Evolutionary conservation across 768 basidiomycete genomes (phyloP).

Genomic region (Pleurotus salmoneostramineus): DNA sequence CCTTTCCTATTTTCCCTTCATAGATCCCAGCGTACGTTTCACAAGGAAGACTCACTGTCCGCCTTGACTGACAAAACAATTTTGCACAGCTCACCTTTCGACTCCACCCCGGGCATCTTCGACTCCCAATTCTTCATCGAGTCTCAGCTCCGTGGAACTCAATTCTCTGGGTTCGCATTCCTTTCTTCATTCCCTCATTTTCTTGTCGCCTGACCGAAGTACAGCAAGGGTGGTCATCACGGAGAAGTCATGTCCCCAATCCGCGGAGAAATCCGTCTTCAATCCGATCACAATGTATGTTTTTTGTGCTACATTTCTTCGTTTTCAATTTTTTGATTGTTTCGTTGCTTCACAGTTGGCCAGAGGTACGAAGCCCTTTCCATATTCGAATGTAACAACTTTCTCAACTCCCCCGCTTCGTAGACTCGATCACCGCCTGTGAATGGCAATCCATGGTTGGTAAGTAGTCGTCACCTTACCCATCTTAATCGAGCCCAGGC

Average conservation of each 20-base stretch:
- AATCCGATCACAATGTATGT: slow-evolving; percentile 31
- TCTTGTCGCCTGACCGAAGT: slow-evolving; percentile 4
- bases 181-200: not conserved
- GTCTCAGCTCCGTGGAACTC: slow-evolving; percentile 37
- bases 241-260: slow-evolving; percentile 24
- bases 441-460: slow-evolving; percentile 40
- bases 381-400: not conserved
- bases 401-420: not conserved
- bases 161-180: slow-evolving; percentile 31
- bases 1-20: not conserved
- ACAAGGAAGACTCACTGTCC: not conserved
- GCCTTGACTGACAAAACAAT: not conserved
- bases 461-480: slow-evolving; percentile 12
- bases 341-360: slow-evolving; percentile 19
- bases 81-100: slow-evolving; percentile 32
- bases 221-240: slow-evolving; percentile 29
- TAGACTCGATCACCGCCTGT: slow-evolving; percentile 43
- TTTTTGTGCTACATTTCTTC: not conserved
- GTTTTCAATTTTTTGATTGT: not conserved
- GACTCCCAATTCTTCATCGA: slow-evolving; percentile 46
- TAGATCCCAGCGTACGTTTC: not conserved
- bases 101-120: slow-evolving; percentile 38
- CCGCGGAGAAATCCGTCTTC: slow-evolving; percentile 37
- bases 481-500: not conserved
- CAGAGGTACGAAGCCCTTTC: slow-evolving; percentile 13